Conservation (phyloP, 2,329 filamentous ascomycete species). For the Blumeria graminis region DNA sequence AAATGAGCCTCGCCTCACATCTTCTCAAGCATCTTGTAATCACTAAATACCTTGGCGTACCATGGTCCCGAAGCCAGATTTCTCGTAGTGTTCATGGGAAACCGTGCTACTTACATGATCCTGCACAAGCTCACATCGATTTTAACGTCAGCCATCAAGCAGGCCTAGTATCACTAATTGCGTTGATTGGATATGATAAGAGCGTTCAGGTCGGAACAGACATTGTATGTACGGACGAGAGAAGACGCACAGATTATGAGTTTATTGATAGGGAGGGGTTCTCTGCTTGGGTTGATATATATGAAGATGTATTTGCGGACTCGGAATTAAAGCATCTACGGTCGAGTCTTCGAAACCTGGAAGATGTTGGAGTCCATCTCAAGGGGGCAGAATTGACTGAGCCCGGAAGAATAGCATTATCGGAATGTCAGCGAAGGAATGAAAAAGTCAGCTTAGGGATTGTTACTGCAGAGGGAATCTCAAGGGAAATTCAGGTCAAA, state of each 20-base stretch:
- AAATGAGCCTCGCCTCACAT: slow-evolving; percentile 47
- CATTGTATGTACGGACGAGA: slow-evolving; percentile 51
- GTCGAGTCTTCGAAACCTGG: slow-evolving; percentile 7
- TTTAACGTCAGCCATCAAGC: slow-evolving; percentile 68
- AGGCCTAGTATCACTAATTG: slow-evolving; percentile 45
- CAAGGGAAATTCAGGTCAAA: slow-evolving; percentile 10
- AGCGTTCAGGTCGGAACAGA: slow-evolving; percentile 41
- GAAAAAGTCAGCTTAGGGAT: slow-evolving; percentile 6
- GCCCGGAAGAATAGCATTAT: slow-evolving; percentile 7
- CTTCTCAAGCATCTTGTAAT: slow-evolving; percentile 52
- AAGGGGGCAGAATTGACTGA: slow-evolving; percentile 3
- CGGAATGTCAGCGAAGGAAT: slow-evolving; percentile 10
- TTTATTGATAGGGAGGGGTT: slow-evolving; percentile 36
- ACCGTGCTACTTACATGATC: slow-evolving; percentile 18
- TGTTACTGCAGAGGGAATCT: slow-evolving; percentile 1
- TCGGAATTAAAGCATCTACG: slow-evolving; percentile 40
- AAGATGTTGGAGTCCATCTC: slow-evolving; percentile 4
- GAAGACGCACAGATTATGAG: slow-evolving; percentile 34
- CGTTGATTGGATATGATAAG: slow-evolving; percentile 14
- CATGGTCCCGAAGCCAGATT: slow-evolving; percentile 35
- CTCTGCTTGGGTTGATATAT: slow-evolving; percentile 42
- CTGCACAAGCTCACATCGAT: slow-evolving; percentile 16
- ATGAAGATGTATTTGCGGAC: slow-evolving; percentile 42
- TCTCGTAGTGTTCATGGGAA: slow-evolving; percentile 25
- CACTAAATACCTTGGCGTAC: slow-evolving; percentile 28